Evolutionary conservation across 139 green algal genomes (phyloP).

Genomic region (Trebouxia sp.): DNA sequence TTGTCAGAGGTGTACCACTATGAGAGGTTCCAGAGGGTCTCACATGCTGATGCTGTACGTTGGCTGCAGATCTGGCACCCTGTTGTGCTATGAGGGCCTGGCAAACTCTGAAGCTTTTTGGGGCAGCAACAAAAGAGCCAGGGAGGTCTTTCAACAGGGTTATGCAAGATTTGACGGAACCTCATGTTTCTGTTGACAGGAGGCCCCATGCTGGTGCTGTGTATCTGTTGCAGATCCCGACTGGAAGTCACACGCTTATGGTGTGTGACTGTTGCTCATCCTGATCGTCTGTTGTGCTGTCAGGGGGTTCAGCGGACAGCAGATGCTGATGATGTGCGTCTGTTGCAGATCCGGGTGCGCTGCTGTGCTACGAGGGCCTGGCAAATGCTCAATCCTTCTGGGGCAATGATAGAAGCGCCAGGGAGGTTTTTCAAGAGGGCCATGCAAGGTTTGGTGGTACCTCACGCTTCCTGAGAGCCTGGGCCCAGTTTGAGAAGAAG

Average conservation of each 20-base stretch:
- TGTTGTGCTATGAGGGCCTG: slow-evolving; percentile 65
- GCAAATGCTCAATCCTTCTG: slow-evolving; percentile 62
- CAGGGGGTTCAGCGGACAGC: no score
- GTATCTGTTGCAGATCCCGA: no score
- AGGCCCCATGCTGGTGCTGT: no score
- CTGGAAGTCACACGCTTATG: no score
- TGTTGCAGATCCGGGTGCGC: slow-evolving; percentile 41
- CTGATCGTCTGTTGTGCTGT: no score
- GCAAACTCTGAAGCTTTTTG: slow-evolving; percentile 62
- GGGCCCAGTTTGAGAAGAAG: slow-evolving; percentile 74
- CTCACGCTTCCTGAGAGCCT: slow-evolving; percentile 58
- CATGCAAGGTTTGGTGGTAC: slow-evolving; percentile 9
- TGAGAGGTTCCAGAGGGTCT: no score
- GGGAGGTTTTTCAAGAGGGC: slow-evolving; percentile 40
- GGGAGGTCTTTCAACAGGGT: slow-evolving; percentile 40
- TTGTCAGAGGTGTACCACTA: no score
- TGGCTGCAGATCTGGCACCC: slow-evolving; percentile 39
- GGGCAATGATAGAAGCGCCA: slow-evolving; percentile 44
- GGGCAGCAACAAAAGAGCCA: slow-evolving; percentile 43
- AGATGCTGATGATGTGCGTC: neutral
- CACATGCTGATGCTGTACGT: neutral
- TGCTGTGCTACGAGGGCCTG: slow-evolving; percentile 65
- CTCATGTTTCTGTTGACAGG: slow-evolving; percentile 53
- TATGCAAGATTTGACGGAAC: slow-evolving; percentile 6
- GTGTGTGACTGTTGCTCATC: no score